phyloP scores from a whole-genome alignment of 2,329 filamentous ascomycete genomes.

The Hymenoscyphus albidus region DNA sequence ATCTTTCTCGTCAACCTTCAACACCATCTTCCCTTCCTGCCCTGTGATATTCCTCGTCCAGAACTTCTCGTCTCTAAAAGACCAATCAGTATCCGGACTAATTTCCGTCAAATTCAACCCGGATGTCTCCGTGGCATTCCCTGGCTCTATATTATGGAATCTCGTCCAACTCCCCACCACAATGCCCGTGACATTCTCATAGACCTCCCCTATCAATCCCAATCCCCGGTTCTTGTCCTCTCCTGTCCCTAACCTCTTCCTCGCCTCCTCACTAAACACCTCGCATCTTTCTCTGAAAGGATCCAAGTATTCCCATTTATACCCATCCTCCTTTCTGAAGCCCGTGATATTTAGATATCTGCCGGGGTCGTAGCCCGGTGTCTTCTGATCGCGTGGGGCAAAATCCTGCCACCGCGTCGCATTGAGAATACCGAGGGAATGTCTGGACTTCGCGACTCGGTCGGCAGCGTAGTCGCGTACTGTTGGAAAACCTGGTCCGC shows the following conservation, averaged over 20 bases:
- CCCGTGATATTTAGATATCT: slow-evolving; percentile 71
- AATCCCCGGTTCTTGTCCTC: slow-evolving; percentile 8
- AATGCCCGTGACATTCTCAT: slow-evolving; percentile 35
- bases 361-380: slow-evolving; percentile 22
- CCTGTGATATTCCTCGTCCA: slow-evolving; percentile 84
- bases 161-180: slow-evolving; percentile 33
- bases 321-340: slow-evolving; percentile 67
- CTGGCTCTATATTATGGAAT: slow-evolving; percentile 24
- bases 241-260: slow-evolving; percentile 29
- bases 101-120: slow-evolving; percentile 63
- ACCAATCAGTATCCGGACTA: slow-evolving; percentile 63
- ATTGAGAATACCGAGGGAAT: slow-evolving; percentile 52
- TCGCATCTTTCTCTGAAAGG: slow-evolving; percentile 62
- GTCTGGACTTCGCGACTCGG: slow-evolving; percentile 49
- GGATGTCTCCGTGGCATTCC: slow-evolving; percentile 29
- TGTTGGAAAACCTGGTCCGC: slow-evolving; percentile 39
- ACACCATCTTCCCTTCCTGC: slow-evolving; percentile 60
- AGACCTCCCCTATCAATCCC: slow-evolving; percentile 28
- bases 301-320: slow-evolving; percentile 71
- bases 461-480: slow-evolving; percentile 42
- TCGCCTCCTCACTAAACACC: slow-evolving; percentile 54
- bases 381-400: slow-evolving; percentile 38
- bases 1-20: slow-evolving; percentile 58
- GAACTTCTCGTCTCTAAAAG: slow-evolving; percentile 44
- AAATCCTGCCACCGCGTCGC: slow-evolving; percentile 59